Evolutionary conservation across 2,329 filamentous ascomycete species (phyloP).

Genomic region (Aphanoascus verrucosus): DNA sequence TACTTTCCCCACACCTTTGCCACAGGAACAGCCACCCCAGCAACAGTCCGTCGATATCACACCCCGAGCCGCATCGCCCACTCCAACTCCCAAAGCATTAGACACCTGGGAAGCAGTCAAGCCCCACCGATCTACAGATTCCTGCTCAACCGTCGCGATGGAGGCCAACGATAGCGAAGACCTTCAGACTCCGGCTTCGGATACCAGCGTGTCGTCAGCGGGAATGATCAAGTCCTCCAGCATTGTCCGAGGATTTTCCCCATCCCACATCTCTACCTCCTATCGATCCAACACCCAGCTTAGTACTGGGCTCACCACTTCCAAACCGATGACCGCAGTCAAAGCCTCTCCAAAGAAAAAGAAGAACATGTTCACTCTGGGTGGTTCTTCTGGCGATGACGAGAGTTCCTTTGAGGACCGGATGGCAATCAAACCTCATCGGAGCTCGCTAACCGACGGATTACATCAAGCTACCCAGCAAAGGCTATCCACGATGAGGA

Average conservation of each 20-base stretch:
- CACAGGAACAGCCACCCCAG: not conserved
- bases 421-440: slow-evolving; percentile 44
- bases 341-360: slow-evolving; percentile 50
- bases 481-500: slow-evolving; percentile 71
- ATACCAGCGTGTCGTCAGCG: slow-evolving; percentile 50
- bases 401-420: slow-evolving; percentile 61
- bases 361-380: slow-evolving; percentile 57
- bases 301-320: slow-evolving; percentile 37
- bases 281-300: slow-evolving; percentile 53
- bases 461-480: slow-evolving; percentile 46
- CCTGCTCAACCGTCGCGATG: slow-evolving; percentile 48
- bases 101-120: slow-evolving; percentile 23
- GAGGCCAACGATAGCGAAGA: slow-evolving; percentile 38
- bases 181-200: slow-evolving; percentile 40
- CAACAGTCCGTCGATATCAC: slow-evolving; percentile 36
- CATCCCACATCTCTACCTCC: slow-evolving; percentile 59
- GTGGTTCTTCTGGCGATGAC: slow-evolving; percentile 78
- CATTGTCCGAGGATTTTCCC: slow-evolving; percentile 77
- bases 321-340: slow-evolving; percentile 52
- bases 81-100: slow-evolving; percentile 26
- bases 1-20: slow-evolving; percentile 36
- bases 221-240: slow-evolving; percentile 52
- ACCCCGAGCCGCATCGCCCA: slow-evolving; percentile 35
- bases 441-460: slow-evolving; percentile 46
- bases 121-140: slow-evolving; percentile 43